A percentile compares a stretch with the other conserved stretches of the same genome.
Conservation (phyloP, 345 rosid species). For the Syzygium aqueum region DNA sequence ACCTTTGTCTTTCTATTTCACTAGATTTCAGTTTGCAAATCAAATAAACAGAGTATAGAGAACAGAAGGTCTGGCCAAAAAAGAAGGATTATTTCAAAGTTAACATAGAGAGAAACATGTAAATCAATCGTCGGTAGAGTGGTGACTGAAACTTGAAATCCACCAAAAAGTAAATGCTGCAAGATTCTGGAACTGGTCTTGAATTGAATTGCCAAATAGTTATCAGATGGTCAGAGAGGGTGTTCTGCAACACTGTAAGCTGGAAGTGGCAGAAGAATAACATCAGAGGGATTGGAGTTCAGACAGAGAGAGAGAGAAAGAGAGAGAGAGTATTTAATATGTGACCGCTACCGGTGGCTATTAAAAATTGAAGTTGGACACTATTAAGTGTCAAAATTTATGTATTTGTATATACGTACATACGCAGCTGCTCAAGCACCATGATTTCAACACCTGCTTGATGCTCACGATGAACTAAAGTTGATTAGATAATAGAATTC, state of each 20-base stretch:
- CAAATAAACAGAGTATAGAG: no score
- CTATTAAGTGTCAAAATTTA: no score
- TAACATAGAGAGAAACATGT: not conserved
- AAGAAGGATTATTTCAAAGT: not conserved
- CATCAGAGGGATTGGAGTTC: not conserved
- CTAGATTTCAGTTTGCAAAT: no score
- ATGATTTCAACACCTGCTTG: not conserved
- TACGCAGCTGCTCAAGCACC: not conserved
- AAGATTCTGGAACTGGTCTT: conserved; percentile 30
- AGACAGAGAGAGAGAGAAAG: not conserved
- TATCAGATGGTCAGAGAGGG: conserved; percentile 75
- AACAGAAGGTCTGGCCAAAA: no score
- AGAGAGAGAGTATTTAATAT: not conserved
- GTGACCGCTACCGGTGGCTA: not conserved
- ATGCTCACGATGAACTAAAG: not conserved
- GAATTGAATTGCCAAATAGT: conserved; percentile 89
- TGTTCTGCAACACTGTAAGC: conserved; percentile 69
- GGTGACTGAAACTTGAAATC: conserved; percentile 92
- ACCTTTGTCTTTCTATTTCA: no score
- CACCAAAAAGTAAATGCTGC: conserved; percentile 60
- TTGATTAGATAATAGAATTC: not conserved
- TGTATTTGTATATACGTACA: no score
- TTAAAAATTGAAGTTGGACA: not conserved
- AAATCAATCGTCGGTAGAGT: conserved; percentile 33
- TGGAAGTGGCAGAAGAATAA: conserved; percentile 7